A percentile compares a stretch with the other conserved stretches of the same genome.
These are phyloP conservation scores for Colletotrichum sidae DNA, from an alignment of 2,329 filamentous ascomycete genomes.

Conservation along the genomic window DNA sequence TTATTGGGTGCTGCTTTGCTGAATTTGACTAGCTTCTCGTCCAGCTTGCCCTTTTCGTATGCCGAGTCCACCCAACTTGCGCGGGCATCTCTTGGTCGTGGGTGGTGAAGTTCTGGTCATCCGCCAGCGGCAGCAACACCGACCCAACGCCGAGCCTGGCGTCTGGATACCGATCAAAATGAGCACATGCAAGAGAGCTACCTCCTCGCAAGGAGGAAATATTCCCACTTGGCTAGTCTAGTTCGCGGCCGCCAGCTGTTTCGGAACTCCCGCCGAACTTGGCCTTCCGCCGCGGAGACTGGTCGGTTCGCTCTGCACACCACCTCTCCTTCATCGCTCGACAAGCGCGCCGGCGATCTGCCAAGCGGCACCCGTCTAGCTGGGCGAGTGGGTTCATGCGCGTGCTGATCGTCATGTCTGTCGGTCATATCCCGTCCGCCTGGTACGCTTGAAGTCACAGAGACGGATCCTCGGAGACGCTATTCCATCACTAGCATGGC, in stretches of 20 bases:
- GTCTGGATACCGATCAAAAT: too few species aligned
- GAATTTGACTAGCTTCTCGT: not conserved
- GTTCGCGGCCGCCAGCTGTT: too few species aligned
- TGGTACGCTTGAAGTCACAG: conserved; percentile 5
- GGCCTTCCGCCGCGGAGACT: conserved; percentile 7
- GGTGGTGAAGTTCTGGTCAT: too few species aligned
- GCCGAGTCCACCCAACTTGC: conserved; percentile 3
- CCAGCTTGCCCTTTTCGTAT: conserved; percentile 3
- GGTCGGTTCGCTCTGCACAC: conserved; percentile 14
- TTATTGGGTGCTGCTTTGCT: not conserved
- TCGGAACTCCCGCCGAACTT: too few species aligned
- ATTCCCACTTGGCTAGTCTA: too few species aligned
- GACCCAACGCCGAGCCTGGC: too few species aligned
- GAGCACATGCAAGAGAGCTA: too few species aligned
- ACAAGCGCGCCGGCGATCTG: too few species aligned
- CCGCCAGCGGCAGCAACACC: too few species aligned
- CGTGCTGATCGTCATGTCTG: conserved; percentile 20
- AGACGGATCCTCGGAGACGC: not conserved
- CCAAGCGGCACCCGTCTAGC: too few species aligned
- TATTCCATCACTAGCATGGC: too few species aligned
- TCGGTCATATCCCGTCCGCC: not conserved
- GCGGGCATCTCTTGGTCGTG: conserved; percentile 26
- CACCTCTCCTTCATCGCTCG: not conserved
- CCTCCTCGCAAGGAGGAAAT: too few species aligned
- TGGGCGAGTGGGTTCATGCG: not conserved